Conservation (phyloP, 176 grass and related monocot genomes). For the Urochloa ruziziensis region DNA sequence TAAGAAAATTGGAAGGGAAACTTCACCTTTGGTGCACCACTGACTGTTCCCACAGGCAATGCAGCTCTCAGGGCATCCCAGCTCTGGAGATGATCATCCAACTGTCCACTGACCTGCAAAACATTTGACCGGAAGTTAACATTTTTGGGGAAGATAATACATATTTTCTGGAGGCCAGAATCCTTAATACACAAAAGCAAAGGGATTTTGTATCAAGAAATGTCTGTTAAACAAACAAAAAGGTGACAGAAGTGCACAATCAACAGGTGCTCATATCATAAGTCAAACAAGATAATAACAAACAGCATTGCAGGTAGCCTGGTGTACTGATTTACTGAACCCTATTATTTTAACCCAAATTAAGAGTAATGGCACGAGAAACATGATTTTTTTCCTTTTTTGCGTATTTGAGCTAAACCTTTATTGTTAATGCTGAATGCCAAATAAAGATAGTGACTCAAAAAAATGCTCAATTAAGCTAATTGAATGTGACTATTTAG, state of each 20-base stretch:
- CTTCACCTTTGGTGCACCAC: slow-evolving; percentile 81
- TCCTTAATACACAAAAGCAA: not conserved
- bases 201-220: not conserved
- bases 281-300: slow-evolving; percentile 12
- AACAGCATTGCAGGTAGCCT: not conserved
- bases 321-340: not conserved
- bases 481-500: not conserved
- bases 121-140: slow-evolving; percentile 1
- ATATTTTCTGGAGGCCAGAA: not conserved
- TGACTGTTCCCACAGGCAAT: slow-evolving; percentile 88
- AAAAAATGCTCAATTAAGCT: slow-evolving; percentile 2
- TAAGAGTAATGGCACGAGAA: not conserved
- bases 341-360: not conserved
- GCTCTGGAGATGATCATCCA: slow-evolving; percentile 62
- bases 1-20: slow-evolving; percentile 4
- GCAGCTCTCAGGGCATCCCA: slow-evolving; percentile 91
- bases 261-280: not conserved
- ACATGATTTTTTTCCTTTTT: not conserved
- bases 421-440: not conserved
- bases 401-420: not conserved
- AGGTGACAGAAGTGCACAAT: not conserved
- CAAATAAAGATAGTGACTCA: not conserved
- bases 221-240: slow-evolving; percentile 5
- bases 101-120: slow-evolving; percentile 70
- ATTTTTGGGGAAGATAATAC: not conserved